Percentiles rank a stretch among this genome's conserved stretches.
Conservation (phyloP, 169 alveolate species). For the Toxoplasma gondii region DNA sequence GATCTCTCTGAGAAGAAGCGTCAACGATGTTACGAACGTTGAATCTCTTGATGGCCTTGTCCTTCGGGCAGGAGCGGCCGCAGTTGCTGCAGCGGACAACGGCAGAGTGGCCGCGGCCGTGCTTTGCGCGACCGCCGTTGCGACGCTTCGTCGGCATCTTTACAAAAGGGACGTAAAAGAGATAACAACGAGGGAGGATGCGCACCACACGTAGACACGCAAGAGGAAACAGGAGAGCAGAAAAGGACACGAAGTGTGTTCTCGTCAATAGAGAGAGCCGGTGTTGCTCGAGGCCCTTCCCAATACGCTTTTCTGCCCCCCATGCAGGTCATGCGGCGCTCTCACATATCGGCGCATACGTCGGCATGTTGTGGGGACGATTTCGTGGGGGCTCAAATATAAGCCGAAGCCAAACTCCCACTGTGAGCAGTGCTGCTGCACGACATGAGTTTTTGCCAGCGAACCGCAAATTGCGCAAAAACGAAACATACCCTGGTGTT, state of each 20-base stretch:
- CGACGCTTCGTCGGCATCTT: constrained; percentile 99
- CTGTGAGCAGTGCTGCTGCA: no score
- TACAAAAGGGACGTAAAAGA: background rate
- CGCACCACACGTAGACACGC: background rate
- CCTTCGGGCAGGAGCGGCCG: constrained; percentile 98
- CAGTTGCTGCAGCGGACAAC: constrained; percentile 98
- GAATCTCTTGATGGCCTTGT: constrained; percentile 99
- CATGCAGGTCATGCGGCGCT: background rate
- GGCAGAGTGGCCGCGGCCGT: constrained; percentile 98
- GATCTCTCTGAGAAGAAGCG: constrained; percentile 98
- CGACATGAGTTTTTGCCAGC: no score
- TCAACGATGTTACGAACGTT: constrained; percentile 98
- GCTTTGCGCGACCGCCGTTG: constrained; percentile 99
- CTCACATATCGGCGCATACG: background rate
- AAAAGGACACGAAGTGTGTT: background rate
- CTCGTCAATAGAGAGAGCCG: background rate
- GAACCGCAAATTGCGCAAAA: no score
- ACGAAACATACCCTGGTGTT: no score
- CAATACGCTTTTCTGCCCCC: background rate
- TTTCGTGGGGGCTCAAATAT: background rate
- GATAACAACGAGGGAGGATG: background rate
- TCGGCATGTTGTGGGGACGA: background rate
- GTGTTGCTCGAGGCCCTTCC: background rate
- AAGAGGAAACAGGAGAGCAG: background rate
- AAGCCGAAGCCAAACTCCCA: background rate